phyloP scores from a whole-genome alignment of 306 rosid species.

The Trifolium fragiferum region DNA sequence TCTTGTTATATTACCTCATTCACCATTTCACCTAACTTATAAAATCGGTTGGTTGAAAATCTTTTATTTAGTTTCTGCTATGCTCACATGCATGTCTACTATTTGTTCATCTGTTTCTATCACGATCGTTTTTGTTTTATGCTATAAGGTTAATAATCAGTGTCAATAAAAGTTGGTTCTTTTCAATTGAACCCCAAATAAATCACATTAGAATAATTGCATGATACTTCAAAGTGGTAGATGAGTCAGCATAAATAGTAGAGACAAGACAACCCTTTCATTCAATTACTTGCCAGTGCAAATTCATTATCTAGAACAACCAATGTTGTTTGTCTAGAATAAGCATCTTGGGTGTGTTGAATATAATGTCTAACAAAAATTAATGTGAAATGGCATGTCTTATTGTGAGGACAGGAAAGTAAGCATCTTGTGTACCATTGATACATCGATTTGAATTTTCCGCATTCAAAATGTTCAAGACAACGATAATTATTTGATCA shows the following conservation, averaged over 20 bases:
- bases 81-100: not conserved
- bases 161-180: conserved; percentile 30
- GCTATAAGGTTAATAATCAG: not conserved
- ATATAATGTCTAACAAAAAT: conserved; percentile 36
- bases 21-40: not conserved
- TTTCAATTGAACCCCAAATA: conserved; percentile 29
- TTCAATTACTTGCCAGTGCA: conserved; percentile 30
- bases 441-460: too few species aligned
- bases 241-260: conserved; percentile 30
- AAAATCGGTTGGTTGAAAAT: not conserved
- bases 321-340: conserved; percentile 46
- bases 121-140: conserved; percentile 23
- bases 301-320: conserved; percentile 34
- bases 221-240: not conserved
- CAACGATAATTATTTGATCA: too few species aligned
- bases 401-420: conserved; percentile 28
- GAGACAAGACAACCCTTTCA: conserved; percentile 27
- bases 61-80: not conserved
- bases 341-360: conserved; percentile 41
- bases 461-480: too few species aligned
- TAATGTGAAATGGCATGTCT: conserved; percentile 47
- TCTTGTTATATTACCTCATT: not conserved
- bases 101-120: conserved; percentile 25
- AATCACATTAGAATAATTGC: conserved; percentile 28
- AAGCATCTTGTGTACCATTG: not conserved